Evolutionary conservation across 2,329 filamentous ascomycete genomes (phyloP).

Genomic region (Monilinia polystroma): DNA sequence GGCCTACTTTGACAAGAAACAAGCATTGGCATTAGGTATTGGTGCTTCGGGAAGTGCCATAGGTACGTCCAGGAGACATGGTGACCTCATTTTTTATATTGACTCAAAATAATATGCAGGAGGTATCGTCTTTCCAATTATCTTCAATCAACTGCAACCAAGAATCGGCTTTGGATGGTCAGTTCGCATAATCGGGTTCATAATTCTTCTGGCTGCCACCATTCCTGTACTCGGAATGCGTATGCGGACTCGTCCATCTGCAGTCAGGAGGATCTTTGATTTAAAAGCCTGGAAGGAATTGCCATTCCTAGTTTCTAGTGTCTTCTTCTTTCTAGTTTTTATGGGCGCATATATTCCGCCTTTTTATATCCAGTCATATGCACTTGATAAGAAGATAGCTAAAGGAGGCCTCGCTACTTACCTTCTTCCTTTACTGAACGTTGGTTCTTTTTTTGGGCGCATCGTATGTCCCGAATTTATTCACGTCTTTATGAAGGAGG

Average conservation of each 20-base stretch:
- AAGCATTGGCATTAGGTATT: slow-evolving; percentile 43
- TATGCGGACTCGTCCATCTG: not conserved
- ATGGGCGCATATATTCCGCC: slow-evolving; percentile 54
- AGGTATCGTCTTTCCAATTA: slow-evolving; percentile 47
- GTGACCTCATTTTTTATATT: not conserved
- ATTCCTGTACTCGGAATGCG: slow-evolving; percentile 13
- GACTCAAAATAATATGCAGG: not conserved
- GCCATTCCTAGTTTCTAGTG: not conserved
- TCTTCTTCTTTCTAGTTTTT: slow-evolving; percentile 30
- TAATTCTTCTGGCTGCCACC: slow-evolving; percentile 30
- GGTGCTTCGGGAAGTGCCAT: slow-evolving; percentile 42
- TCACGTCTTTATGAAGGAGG: not conserved
- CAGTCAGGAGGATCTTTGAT: not conserved
- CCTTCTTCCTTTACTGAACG: slow-evolving; percentile 29
- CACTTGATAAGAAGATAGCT: slow-evolving; percentile 31
- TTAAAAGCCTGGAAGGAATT: not conserved
- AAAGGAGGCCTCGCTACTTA: slow-evolving; percentile 42
- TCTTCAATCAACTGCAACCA: slow-evolving; percentile 45
- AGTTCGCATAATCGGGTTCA: slow-evolving; percentile 48
- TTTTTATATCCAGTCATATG: slow-evolving; percentile 44
- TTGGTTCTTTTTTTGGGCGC: slow-evolving; percentile 51
- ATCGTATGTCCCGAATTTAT: slow-evolving; percentile 41
- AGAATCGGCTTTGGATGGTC: slow-evolving; percentile 49
- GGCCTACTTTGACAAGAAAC: slow-evolving; percentile 45
- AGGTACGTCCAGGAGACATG: slow-evolving; percentile 28